These are phyloP conservation scores for Hyaloscypha bicolor DNA, from an alignment of 495 filamentous ascomycete genomes.

Conservation along the genomic window DNA sequence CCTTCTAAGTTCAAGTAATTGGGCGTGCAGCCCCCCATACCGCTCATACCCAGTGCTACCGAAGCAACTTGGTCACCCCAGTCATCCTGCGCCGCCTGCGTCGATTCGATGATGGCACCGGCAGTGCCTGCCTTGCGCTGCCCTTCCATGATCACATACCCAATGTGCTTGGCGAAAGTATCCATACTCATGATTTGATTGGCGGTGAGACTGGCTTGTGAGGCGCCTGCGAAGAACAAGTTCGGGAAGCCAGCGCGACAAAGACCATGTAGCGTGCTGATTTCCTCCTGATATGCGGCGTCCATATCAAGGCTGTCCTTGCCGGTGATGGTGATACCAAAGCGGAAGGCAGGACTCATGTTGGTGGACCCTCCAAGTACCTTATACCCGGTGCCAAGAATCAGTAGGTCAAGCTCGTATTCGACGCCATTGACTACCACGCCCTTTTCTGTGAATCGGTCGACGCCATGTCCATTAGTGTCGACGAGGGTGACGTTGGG, in stretches of 20 bases:
- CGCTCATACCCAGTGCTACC: constrained; percentile 41
- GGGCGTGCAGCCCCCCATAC: constrained; percentile 54
- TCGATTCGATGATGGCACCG: constrained; percentile 44
- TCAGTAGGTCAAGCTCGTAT: constrained; percentile 38
- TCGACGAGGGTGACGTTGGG: constrained; percentile 39
- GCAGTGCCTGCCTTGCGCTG: constrained; percentile 35
- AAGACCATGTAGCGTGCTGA: constrained; percentile 46
- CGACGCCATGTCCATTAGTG: constrained; percentile 37
- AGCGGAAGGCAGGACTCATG: background rate
- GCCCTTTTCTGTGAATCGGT: constrained; percentile 32
- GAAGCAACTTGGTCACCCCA: constrained; percentile 48
- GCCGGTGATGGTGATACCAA: constrained; percentile 32
- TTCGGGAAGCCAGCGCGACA: constrained; percentile 41
- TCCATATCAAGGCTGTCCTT: constrained; percentile 22
- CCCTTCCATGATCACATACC: constrained; percentile 49
- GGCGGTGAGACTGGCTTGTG: constrained; percentile 42
- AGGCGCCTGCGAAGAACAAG: constrained; percentile 34
- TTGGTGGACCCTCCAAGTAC: constrained; percentile 10
- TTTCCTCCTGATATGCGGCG: constrained; percentile 17
- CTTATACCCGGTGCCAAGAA: constrained; percentile 38
- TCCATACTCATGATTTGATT: constrained; percentile 50
- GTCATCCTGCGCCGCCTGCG: constrained; percentile 43
- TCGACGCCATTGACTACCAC: constrained; percentile 32
- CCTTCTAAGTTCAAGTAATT: constrained; percentile 58
- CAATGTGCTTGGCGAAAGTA: constrained; percentile 40